Evolutionary conservation across 176 grass and related monocot genomes (phyloP).

Genomic region (Musa beccarii): DNA sequence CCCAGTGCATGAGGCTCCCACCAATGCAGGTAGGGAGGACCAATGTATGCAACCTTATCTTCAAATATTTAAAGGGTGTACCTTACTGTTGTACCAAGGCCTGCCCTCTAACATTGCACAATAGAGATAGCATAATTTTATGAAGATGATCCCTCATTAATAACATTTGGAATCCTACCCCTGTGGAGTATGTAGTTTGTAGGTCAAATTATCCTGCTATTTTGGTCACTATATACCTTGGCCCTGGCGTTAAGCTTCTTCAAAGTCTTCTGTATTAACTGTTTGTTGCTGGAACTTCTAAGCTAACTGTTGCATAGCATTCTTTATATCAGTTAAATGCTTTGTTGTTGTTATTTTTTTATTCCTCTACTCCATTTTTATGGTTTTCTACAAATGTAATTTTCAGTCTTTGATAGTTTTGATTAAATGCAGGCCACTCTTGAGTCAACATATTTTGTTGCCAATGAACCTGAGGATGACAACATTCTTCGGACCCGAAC

Average conservation of each 20-base stretch:
- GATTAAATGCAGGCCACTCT: constrained; percentile 38
- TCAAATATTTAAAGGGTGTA: too few relatives aligned
- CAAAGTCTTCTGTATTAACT: neutral
- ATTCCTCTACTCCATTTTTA: neutral
- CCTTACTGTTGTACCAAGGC: too few relatives aligned
- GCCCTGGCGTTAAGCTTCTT: neutral
- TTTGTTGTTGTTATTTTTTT: neutral
- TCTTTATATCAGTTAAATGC: neutral
- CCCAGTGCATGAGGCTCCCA: too few relatives aligned
- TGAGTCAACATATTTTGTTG: constrained; percentile 65
- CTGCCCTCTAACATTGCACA: too few relatives aligned
- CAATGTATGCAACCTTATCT: too few relatives aligned
- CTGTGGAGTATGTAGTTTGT: neutral
- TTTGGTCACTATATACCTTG: neutral
- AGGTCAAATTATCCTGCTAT: neutral
- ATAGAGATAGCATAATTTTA: too few relatives aligned
- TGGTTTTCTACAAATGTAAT: neutral
- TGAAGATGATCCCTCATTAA: neutral
- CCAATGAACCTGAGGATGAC: constrained; percentile 82
- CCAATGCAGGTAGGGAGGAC: too few relatives aligned
- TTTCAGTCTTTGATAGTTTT: constrained; percentile 7
- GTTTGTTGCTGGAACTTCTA: neutral
- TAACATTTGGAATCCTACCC: neutral
- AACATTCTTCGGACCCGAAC: constrained; percentile 92
- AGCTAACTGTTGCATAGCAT: neutral